Base-by-base conservation (phyloP, 2,329 filamentous ascomycete genomes). In the Beauveria bassiana region DNA sequence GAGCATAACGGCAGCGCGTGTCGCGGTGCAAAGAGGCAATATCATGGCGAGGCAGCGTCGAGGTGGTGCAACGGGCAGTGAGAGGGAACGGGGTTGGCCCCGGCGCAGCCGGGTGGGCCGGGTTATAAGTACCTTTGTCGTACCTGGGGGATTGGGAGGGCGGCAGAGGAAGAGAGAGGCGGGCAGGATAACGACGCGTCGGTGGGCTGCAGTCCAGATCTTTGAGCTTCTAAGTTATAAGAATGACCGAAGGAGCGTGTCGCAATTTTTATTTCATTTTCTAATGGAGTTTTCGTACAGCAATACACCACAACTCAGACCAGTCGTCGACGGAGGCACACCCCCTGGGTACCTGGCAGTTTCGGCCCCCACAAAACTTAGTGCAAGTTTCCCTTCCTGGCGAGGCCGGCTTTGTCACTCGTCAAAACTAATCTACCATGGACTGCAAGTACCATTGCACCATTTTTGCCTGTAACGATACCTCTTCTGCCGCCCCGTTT, bases 1-100 rank as follows among this genome's bases (percentile, higher is more conserved):
- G 78, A 75, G 70, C 74, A 73, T 71, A 67, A 75, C 76, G 72
- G 59, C n/a, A 10, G 20, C 7, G 22, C 43, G 28, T 7, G 34
- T 22, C n/a, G 34, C 18, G 34, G 10, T 18, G 51, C 43, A 31
- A 24, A 20, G 26, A 24, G 38, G 38, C 14, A 42, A 61, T 55
- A 61, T 55, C 52, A 56, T 1, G 40, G 31, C 26, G 38, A 56
- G 40, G 46, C 52, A 24, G 45, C 20, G 50, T 45, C 12, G 34
- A 59, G 57, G 46, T 43, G 28, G 57, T 52, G 57, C 57, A 59
- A 59, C 38, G 46, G 40, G 58, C 58, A 54, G 26, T 43, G 40
- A 40, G 49, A 54, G 58, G 45, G 16, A 28, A 54, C 8, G 58
- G 55, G 58, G 58, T 42, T 54, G 58, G 42, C 58, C 58, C 58